Percentiles rank a stretch among this genome's conserved stretches.
These are phyloP conservation scores for Glaciozyma martinii DNA, from an alignment of 768 basidiomycete genomes.

Conservation along the genomic window DNA sequence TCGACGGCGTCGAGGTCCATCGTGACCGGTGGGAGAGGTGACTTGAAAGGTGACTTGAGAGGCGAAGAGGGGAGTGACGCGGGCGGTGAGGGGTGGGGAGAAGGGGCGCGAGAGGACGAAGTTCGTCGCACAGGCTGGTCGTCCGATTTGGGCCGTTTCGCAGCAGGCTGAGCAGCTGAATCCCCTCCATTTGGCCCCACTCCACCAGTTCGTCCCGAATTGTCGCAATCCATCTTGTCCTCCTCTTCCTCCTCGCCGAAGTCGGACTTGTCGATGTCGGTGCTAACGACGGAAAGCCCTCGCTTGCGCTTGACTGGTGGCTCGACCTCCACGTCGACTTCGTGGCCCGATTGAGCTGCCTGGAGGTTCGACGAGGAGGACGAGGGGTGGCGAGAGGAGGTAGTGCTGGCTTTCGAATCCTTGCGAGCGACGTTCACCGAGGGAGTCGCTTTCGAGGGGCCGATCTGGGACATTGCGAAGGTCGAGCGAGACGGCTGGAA, in stretches of 20 bases:
- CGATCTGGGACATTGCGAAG: slow-evolving; percentile 47
- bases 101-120: too few relatives aligned
- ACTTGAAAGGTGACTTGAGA: not conserved
- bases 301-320: not conserved
- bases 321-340: not conserved
- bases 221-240: not conserved
- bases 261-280: not conserved
- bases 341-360: not conserved
- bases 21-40: not conserved
- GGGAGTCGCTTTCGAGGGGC: not conserved
- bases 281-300: not conserved
- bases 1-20: not conserved
- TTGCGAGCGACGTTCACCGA: too few relatives aligned
- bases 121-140: too few relatives aligned
- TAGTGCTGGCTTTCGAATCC: too few relatives aligned
- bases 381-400: too few relatives aligned
- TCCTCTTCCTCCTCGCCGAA: not conserved
- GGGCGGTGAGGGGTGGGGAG: too few relatives aligned
- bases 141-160: too few relatives aligned
- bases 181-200: too few relatives aligned
- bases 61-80: not conserved
- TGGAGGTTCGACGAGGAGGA: too few relatives aligned
- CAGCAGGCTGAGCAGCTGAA: too few relatives aligned
- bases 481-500: slow-evolving; percentile 68
- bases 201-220: not conserved